Evolutionary conservation across 176 grass and related monocot species (phyloP), one percentile per base, ranked within the genome.

Genomic region (Puccinellia tenuiflora): DNA sequence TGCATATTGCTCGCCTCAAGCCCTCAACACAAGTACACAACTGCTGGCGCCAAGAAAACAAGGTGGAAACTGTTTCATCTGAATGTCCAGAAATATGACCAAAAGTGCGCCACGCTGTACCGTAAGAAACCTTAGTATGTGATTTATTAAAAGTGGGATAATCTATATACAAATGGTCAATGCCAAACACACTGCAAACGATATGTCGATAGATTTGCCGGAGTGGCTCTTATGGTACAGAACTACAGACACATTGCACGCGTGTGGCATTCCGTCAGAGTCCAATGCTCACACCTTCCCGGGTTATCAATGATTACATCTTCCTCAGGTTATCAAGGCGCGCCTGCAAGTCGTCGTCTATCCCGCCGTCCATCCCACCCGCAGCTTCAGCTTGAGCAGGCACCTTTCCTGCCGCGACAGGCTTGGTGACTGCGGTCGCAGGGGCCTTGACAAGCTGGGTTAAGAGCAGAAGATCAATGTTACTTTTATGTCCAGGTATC

Each of bases 261-360:
- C 1, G 14, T 11, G 37, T 75, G 22, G 53, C 50, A 33, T 29
- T 85, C 69, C 48, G 55, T 85, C 60, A 56, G 25, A 31, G 38
- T 67, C 16, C 67, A 31, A 17, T 48, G 31, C 48, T 93, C 82
- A 97, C 86, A 97, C 91, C 84, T 93, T 93, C 83, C 91, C 64
- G 91, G 70, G 67, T 93, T 93, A 46, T 90, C 89, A 9, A 93
- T 33, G 6, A 63, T 93, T 82, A 97, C 57, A 61, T 63, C 85
- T 92, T 92, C 81, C 93, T 96, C 50, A 97, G 65, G 72, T 97
- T 97, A 53, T 93, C 91, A 12, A 93, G 86, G 33, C 88, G 88
- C 0, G 94, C 86, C 77, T 93, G 94, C 37, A 93, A 65, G 38
- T 97, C 91, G 1, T 88, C 83, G 13, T 93, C 94, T 14, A 97